These are phyloP conservation scores for Gossypium longicalyx DNA, from an alignment of 345 rosid genomes.

Conservation along the genomic window DNA sequence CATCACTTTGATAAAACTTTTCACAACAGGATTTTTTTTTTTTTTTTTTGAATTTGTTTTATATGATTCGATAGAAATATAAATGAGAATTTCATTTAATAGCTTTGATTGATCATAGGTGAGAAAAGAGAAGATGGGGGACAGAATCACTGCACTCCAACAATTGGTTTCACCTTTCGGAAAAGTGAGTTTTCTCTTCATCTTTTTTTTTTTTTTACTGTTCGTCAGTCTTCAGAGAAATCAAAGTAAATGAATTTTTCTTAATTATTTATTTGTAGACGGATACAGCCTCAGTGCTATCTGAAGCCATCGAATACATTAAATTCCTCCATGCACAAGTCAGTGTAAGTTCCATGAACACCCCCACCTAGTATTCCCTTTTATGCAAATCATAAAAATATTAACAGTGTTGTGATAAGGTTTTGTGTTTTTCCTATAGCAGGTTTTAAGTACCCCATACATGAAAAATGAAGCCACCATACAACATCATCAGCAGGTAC, in stretches of 20 bases:
- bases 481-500: constrained; percentile 77
- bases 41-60: background rate
- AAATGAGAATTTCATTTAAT: constrained; percentile 15
- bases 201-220: constrained; percentile 17
- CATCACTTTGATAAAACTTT: constrained; percentile 16
- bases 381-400: background rate
- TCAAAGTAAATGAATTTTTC: background rate
- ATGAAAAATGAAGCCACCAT: constrained; percentile 83
- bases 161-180: constrained; percentile 99
- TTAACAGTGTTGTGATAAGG: background rate
- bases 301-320: constrained; percentile 96
- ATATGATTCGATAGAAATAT: background rate
- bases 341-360: constrained; percentile 48
- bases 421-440: constrained; percentile 12
- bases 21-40: background rate
- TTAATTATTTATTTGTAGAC: constrained; percentile 51
- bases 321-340: constrained; percentile 95
- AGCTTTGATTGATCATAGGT: constrained; percentile 47
- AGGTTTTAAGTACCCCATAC: constrained; percentile 90
- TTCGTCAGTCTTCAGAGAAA: background rate
- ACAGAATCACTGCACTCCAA: constrained; percentile 99
- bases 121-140: constrained; percentile 99
- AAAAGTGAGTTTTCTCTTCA: constrained; percentile 57
- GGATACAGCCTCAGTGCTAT: constrained; percentile 99
- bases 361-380: constrained; percentile 3